These are phyloP conservation scores for Mycena venus DNA, from an alignment of 768 basidiomycete species.

Conservation along the genomic window DNA sequence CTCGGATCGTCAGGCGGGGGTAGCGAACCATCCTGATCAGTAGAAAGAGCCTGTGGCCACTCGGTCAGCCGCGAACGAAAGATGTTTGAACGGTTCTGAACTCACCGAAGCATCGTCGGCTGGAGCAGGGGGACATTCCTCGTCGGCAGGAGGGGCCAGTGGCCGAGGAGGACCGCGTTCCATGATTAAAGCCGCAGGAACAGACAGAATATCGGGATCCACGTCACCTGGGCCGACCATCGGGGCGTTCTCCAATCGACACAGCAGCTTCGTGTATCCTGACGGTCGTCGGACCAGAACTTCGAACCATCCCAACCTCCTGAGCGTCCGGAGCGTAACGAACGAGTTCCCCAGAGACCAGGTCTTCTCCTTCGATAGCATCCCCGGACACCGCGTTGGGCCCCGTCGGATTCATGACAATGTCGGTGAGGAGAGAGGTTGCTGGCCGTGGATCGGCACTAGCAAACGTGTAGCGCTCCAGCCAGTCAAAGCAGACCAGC, in stretches of 20 bases:
- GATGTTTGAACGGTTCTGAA: not conserved
- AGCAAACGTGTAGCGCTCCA: slow-evolving; percentile 93
- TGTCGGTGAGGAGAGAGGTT: slow-evolving; percentile 80
- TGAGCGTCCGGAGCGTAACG: slow-evolving; percentile 82
- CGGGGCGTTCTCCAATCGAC: slow-evolving; percentile 90
- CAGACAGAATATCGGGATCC: slow-evolving; percentile 79
- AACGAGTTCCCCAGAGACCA: slow-evolving; percentile 92
- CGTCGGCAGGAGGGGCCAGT: slow-evolving; percentile 31
- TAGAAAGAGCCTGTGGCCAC: slow-evolving; percentile 14
- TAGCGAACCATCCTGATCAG: slow-evolving; percentile 27
- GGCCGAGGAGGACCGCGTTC: slow-evolving; percentile 63
- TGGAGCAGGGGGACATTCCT: slow-evolving; percentile 13
- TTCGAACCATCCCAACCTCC: slow-evolving; percentile 89
- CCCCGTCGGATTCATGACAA: slow-evolving; percentile 73
- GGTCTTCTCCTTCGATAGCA: slow-evolving; percentile 70
- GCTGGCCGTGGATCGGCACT: slow-evolving; percentile 94
- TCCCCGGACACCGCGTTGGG: slow-evolving; percentile 51
- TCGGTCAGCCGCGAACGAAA: not conserved
- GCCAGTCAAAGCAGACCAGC: slow-evolving; percentile 98
- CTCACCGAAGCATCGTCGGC: slow-evolving; percentile 18
- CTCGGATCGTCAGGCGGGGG: not conserved
- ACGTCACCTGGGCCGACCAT: slow-evolving; percentile 88
- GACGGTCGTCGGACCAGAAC: slow-evolving; percentile 89
- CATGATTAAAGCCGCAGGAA: slow-evolving; percentile 81
- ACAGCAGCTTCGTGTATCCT: slow-evolving; percentile 87